phyloP scores from a whole-genome alignment of 2,329 filamentous ascomycete species.

The Nannizziopsis arthrosporioides region DNA sequence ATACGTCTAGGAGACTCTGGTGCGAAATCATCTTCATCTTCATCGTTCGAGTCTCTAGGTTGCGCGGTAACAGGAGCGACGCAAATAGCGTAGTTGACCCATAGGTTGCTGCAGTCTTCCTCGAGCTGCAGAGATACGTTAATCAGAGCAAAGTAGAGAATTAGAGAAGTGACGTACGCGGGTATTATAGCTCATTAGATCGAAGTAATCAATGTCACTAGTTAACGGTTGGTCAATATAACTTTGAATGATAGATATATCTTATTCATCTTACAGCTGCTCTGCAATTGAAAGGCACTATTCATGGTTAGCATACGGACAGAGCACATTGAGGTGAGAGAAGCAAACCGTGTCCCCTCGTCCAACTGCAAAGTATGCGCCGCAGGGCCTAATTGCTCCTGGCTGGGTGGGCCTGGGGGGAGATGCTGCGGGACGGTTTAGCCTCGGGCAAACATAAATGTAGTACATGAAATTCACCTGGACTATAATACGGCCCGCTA shows the following conservation, averaged over 20 bases:
- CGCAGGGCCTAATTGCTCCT: conserved; percentile 12
- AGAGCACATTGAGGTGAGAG: not conserved
- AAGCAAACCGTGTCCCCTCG: conserved; percentile 15
- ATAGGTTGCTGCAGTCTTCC: conserved; percentile 13
- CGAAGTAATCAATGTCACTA: conserved; percentile 7
- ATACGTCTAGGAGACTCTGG: no score
- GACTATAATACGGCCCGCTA: conserved; percentile 3
- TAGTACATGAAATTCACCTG: conserved; percentile 2
- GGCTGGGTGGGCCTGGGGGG: conserved; percentile 13
- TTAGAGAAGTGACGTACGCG: conserved; percentile 4
- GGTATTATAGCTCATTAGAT: conserved; percentile 13
- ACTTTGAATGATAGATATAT: not conserved
- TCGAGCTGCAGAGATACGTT: conserved; percentile 7
- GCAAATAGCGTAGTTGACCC: conserved; percentile 15
- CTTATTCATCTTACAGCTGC: conserved; percentile 11
- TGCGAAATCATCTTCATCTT: no score
- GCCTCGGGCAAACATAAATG: not conserved
- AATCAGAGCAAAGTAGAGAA: not conserved
- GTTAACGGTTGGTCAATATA: not conserved
- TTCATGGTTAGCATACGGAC: conserved; percentile 1
- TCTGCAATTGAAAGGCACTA: conserved; percentile 14
- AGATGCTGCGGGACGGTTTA: conserved; percentile 7
- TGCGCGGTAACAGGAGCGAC: conserved; percentile 11
- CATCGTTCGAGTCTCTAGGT: not conserved
- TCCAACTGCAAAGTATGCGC: conserved; percentile 13